Base-by-base conservation (phyloP, 2,329 filamentous ascomycete genomes). In the Tolypocladium amazonense region DNA sequence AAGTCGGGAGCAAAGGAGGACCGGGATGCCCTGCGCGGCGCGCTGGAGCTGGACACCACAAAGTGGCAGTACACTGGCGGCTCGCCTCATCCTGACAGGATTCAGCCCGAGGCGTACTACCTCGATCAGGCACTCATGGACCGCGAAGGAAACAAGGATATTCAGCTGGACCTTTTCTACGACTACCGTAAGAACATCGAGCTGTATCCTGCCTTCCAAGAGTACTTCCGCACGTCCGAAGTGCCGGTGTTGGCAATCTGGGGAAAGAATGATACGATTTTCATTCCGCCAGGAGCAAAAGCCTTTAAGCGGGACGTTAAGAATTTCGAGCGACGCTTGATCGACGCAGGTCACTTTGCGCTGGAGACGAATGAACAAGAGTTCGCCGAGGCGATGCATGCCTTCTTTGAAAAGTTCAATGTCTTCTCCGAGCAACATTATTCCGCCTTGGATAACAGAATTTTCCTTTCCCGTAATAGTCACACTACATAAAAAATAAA, bases 261-360 rank as follows among this genome's bases (percentile, higher is more conserved):
- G 84, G 83, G 84, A 0, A 80, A 79, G 70, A 77, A 81, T 60
- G 83, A 86, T 70, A 64, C 67, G 3, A 78, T 81, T 38, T 83
- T 83, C 63, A 66, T 80, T 0, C 64, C 76, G 0, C 63, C 75
- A 0, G 83, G 82, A 0, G 82, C 82, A 0, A 77, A 83, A 69
- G 82, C 81, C 0, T 86, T 73, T 63, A 76, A 75, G 65, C 71
- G 66, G 27, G 82, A 86, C 70, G 68, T 81, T 18, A 69, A 73
- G 11, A 69, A 76, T 30, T 73, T 79, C 5, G 76, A 81, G 66
- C 65, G 84, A 45, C 72, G 76, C 62, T 72, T 80, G 56, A 65
- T 85, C 50, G 81, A 86, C 67, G 77, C 77, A 1, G 81, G 81
- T 0, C 82, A 86, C 71, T 85, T 85, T 73, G 79, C 81, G 18